A percentile compares a stretch with the other conserved stretches of the same genome.
phyloP scores from a whole-genome alignment of 192 early-diverging fungal genomes.

The Linderina pennispora region DNA sequence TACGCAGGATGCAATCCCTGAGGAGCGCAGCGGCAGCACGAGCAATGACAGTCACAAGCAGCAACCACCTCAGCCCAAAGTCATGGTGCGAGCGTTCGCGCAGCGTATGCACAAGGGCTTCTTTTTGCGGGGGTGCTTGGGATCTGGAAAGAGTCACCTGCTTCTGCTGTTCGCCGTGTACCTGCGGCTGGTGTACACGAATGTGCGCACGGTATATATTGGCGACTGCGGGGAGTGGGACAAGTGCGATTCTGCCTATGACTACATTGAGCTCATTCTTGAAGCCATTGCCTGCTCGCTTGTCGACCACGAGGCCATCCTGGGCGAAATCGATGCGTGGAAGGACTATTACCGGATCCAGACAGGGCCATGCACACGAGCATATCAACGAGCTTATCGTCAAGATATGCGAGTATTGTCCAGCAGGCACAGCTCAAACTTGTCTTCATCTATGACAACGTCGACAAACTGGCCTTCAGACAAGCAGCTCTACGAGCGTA shows the following conservation, averaged over 20 bases:
- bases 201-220: neutral
- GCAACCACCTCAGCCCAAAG: neutral
- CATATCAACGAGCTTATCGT: too few species aligned
- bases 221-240: neutral
- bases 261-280: neutral
- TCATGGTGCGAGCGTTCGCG: neutral
- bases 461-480: too few species aligned
- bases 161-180: neutral
- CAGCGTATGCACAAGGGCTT: neutral
- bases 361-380: too few species aligned
- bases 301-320: neutral
- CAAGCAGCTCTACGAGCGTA: neutral
- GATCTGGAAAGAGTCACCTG: neutral
- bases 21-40: neutral
- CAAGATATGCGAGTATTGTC: neutral
- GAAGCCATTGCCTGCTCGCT: neutral
- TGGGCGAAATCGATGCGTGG: neutral
- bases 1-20: neutral
- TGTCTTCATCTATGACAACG: neutral
- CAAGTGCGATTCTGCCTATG: neutral
- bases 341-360: neutral
- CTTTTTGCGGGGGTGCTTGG: neutral
- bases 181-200: neutral
- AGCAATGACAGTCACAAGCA: too few species aligned
- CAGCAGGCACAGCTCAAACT: neutral